Percentiles rank a stretch among this genome's conserved stretches.
phyloP scores from a whole-genome alignment of 2,329 filamentous ascomycete genomes.

The Aureobasidium sp. region DNA sequence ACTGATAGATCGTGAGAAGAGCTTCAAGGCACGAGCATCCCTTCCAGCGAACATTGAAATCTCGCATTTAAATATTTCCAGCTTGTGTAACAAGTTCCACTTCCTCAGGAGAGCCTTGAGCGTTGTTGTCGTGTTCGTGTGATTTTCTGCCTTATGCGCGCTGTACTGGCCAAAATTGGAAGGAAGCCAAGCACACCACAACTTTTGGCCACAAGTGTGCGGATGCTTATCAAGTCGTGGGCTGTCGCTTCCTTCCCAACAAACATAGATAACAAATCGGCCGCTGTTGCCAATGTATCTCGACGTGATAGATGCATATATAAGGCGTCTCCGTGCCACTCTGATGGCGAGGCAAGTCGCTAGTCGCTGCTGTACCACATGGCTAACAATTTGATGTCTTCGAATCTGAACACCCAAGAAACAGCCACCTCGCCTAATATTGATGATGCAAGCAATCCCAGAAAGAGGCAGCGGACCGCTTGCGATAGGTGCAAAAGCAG shows the following conservation, averaged over 20 bases:
- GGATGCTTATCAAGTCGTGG: too few species aligned
- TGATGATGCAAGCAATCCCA: not conserved
- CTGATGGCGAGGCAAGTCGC: not conserved
- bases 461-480: not conserved
- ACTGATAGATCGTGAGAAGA: not conserved
- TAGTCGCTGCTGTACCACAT: not conserved
- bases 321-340: too few species aligned
- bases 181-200: not conserved
- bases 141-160: too few species aligned
- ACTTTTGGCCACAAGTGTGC: not conserved
- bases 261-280: not conserved
- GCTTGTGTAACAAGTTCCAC: too few species aligned
- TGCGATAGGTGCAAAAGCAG: not conserved
- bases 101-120: too few species aligned
- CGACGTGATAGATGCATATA: too few species aligned
- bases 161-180: not conserved
- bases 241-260: not conserved
- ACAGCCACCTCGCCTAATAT: not conserved
- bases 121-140: not conserved
- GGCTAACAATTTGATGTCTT: not conserved
- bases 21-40: not conserved
- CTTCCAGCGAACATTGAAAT: too few species aligned
- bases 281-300: not conserved
- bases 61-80: too few species aligned
- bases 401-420: not conserved